phyloP scores from a whole-genome alignment of 306 rosid genomes.

The Gynostemma pentaphyllum region DNA sequence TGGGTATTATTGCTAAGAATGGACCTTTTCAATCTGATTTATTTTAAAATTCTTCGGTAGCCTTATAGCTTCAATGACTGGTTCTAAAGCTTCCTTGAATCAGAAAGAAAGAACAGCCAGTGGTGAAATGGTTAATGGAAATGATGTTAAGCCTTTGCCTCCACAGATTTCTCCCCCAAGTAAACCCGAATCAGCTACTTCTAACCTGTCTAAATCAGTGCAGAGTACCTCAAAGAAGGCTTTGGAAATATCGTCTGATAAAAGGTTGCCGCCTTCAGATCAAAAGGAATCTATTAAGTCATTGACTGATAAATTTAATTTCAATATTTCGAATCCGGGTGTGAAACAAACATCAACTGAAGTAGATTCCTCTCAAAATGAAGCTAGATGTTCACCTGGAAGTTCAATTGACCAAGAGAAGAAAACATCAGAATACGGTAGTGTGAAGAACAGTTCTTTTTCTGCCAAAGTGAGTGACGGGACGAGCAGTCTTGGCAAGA shows the following conservation, averaged over 20 bases:
- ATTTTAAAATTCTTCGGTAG: slow-evolving; percentile 14
- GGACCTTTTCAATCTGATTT: slow-evolving; percentile 30
- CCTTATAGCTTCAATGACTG: slow-evolving; percentile 64
- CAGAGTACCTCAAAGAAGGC: slow-evolving; percentile 30
- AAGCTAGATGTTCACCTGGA: slow-evolving; percentile 42
- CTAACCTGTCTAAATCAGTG: slow-evolving; percentile 31
- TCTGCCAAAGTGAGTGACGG: slow-evolving; percentile 86
- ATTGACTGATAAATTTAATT: slow-evolving; percentile 38
- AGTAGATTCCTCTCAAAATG: slow-evolving; percentile 33
- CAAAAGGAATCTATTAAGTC: slow-evolving; percentile 42
- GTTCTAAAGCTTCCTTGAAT: slow-evolving; percentile 38
- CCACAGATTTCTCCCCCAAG: slow-evolving; percentile 21
- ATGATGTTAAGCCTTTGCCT: slow-evolving; percentile 32
- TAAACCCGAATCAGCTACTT: slow-evolving; percentile 26
- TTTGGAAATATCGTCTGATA: slow-evolving; percentile 35
- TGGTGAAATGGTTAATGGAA: slow-evolving; percentile 32
- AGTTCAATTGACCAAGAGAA: slow-evolving; percentile 57
- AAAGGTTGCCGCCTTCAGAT: slow-evolving; percentile 23
- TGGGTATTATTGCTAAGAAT: slow-evolving; percentile 20
- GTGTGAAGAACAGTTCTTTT: slow-evolving; percentile 70
- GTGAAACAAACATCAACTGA: slow-evolving; percentile 32
- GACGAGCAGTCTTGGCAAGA: slow-evolving; percentile 75
- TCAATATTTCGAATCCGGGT: slow-evolving; percentile 37
- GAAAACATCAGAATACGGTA: slow-evolving; percentile 70
- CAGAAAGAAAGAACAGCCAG: slow-evolving; percentile 36